Evolutionary conservation across 768 basidiomycete species (phyloP).

Genomic region (Candolleomyces aberdarensis): DNA sequence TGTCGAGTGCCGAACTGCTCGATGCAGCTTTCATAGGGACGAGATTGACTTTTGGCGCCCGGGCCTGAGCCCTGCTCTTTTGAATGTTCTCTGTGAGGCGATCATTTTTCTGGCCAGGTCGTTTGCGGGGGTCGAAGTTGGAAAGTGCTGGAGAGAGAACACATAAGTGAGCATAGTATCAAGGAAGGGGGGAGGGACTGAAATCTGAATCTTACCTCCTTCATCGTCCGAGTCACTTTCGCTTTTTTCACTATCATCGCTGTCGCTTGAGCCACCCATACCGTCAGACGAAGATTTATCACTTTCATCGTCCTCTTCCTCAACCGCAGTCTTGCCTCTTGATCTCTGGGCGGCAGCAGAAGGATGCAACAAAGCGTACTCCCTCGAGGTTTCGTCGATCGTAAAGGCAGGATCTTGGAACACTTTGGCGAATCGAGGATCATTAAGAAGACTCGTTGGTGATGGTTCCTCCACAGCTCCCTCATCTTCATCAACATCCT

Average conservation of each 20-base stretch:
- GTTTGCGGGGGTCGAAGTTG: conserved; percentile 47
- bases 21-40: conserved; percentile 59
- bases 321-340: conserved; percentile 70
- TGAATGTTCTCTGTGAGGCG: conserved; percentile 43
- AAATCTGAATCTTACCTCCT: conserved; percentile 39
- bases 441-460: conserved; percentile 59
- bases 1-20: conserved; percentile 32
- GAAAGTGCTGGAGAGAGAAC: conserved; percentile 38
- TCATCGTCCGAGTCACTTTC: conserved; percentile 36
- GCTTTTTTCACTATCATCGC: conserved; percentile 33
- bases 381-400: conserved; percentile 84
- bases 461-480: conserved; percentile 30
- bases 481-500: conserved; percentile 35
- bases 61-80: conserved; percentile 31
- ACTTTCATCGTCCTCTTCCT: conserved; percentile 87
- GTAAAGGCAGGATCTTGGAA: conserved; percentile 91
- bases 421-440: conserved; percentile 86
- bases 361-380: conserved; percentile 92
- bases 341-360: conserved; percentile 61
- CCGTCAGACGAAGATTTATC: conserved; percentile 63
- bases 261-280: conserved; percentile 25
- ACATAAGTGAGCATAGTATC: conserved; percentile 2
- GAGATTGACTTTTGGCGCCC: conserved; percentile 54
- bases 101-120: conserved; percentile 45
- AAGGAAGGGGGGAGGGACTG: background rate